Evolutionary conservation across 2,329 filamentous ascomycete genomes (phyloP).

Genomic region (Harringtonia lauricola): DNA sequence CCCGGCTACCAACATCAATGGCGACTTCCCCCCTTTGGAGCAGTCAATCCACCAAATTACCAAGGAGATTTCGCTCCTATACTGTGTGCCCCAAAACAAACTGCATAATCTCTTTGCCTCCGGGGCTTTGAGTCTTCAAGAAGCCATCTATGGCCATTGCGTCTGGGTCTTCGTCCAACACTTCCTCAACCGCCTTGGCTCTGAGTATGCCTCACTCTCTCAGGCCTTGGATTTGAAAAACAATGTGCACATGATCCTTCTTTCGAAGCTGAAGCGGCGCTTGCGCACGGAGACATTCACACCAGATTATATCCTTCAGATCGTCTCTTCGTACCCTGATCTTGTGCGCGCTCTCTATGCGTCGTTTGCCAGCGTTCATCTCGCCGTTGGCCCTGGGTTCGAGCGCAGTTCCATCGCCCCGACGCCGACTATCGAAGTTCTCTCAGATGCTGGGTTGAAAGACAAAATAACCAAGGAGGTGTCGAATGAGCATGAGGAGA

Average conservation of each 20-base stretch:
- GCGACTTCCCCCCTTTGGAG: constrained; percentile 65
- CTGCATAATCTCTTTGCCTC: constrained; percentile 83
- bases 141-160: constrained; percentile 94
- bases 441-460: constrained; percentile 63
- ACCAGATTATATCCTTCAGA: constrained; percentile 94
- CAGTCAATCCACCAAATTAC: constrained; percentile 97
- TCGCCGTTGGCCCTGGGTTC: constrained; percentile 39
- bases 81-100: constrained; percentile 96
- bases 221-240: constrained; percentile 72
- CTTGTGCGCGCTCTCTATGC: constrained; percentile 83
- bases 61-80: constrained; percentile 93
- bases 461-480: constrained; percentile 70
- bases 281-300: constrained; percentile 96
- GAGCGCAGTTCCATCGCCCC: constrained; percentile 41
- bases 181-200: constrained; percentile 89
- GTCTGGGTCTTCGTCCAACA: constrained; percentile 97
- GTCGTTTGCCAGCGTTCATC: constrained; percentile 82
- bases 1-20: constrained; percentile 48
- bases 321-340: constrained; percentile 82
- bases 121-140: constrained; percentile 81
- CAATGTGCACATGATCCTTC: constrained; percentile 72
- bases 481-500: constrained; percentile 87
- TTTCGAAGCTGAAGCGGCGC: constrained; percentile 91
- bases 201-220: constrained; percentile 81
- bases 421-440: constrained; percentile 51